Evolutionary conservation across 2,329 filamentous ascomycete genomes (phyloP).

Genomic region (Colletotrichum australisinense): DNA sequence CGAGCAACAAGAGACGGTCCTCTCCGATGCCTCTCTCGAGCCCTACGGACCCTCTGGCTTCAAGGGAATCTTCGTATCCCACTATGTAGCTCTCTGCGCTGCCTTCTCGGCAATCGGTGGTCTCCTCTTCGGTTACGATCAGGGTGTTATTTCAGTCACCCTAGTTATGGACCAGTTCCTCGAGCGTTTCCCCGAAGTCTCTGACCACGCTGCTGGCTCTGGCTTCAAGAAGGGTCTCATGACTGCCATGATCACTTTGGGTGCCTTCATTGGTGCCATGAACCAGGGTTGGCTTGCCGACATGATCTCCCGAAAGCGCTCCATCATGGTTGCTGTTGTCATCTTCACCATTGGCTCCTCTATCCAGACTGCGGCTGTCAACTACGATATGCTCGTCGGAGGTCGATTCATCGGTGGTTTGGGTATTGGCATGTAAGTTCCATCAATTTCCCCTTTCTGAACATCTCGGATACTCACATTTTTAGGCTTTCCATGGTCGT

Average conservation of each 20-base stretch:
- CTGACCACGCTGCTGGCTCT: conserved; percentile 48
- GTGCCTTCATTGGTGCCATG: conserved; percentile 62
- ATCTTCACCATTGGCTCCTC: conserved; percentile 45
- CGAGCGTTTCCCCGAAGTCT: conserved; percentile 49
- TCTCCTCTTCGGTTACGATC: conserved; percentile 58
- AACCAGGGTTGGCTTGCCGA: conserved; percentile 58
- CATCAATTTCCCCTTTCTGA: rapidly evolving
- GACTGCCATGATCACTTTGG: conserved; percentile 62
- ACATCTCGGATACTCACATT: neutral
- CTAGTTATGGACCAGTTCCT: conserved; percentile 45
- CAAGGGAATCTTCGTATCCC: conserved; percentile 44
- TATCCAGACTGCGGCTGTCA: conserved; percentile 45
- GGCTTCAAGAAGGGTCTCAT: conserved; percentile 43
- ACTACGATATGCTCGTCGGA: conserved; percentile 56
- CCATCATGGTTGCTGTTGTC: conserved; percentile 45
- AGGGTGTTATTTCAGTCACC: conserved; percentile 54
- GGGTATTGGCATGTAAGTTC: conserved; percentile 53
- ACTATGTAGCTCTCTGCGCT: conserved; percentile 45
- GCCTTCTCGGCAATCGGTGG: conserved; percentile 42
- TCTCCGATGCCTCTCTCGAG: conserved; percentile 36
- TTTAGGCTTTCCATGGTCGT: conserved; percentile 56
- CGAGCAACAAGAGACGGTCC: conserved; percentile 39
- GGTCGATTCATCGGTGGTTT: conserved; percentile 61
- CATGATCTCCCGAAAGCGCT: conserved; percentile 43
- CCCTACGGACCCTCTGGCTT: conserved; percentile 44